phyloP scores from a whole-genome alignment of 257 asterid genomes.

The Penstemon davidsonii region DNA sequence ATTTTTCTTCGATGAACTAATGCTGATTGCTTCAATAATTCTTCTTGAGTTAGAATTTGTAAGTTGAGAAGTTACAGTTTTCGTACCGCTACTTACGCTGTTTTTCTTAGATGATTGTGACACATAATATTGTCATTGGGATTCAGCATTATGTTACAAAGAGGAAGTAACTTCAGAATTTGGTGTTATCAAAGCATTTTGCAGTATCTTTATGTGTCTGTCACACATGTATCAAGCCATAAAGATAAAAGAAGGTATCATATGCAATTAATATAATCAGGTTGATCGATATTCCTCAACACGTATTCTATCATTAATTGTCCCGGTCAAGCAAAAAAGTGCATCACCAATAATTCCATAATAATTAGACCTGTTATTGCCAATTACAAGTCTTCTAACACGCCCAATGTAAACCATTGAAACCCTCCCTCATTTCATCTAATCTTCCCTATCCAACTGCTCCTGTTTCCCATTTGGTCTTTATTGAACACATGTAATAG shows the following conservation, averaged over 20 bases:
- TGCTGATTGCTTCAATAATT: background rate
- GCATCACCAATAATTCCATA: no score
- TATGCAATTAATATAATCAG: no score
- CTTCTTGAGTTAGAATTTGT: background rate
- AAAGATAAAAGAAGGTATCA: no score
- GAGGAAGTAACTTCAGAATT: slow-evolving; percentile 2
- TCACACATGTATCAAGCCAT: no score
- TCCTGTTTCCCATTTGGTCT: background rate
- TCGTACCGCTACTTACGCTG: background rate
- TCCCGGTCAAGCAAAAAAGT: no score
- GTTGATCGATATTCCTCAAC: no score
- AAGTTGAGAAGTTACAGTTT: background rate
- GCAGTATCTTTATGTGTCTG: background rate
- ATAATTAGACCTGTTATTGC: no score
- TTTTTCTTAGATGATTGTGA: background rate
- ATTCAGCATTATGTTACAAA: background rate
- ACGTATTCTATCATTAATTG: no score
- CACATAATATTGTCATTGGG: background rate
- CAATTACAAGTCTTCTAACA: no score
- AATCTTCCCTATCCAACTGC: no score
- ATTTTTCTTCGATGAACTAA: background rate
- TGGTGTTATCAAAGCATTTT: slow-evolving; percentile 4
- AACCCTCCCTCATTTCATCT: no score
- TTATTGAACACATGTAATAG: background rate
- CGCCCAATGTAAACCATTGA: no score